Evolutionary conservation across 1,139 yeast genomes (phyloP), one percentile per base, ranked within the genome.

Genomic region (Candida gigantensis): DNA sequence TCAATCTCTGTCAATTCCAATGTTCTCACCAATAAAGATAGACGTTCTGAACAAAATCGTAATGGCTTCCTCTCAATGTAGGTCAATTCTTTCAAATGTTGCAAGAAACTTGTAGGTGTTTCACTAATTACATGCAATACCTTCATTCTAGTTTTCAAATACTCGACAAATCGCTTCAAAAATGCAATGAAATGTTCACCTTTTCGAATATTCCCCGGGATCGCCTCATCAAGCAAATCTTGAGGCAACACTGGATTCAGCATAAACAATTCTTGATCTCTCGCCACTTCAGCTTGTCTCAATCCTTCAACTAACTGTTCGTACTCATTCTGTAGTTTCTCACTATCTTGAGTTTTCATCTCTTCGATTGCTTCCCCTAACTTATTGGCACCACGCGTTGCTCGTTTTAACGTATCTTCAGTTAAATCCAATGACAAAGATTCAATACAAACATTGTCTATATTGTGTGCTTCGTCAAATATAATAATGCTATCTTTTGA

Each of bases 401-500:
- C 77, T 33, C 65, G 52, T 49, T 70, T 68, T 30, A 72, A 51
- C 2, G 71, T 65, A 41, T 72, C 77, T 39, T 72, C 76, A 1
- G 76, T 70, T 39, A 72, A 57, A 56, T 94, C 98, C 37, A 92
- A 74, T 9, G 97, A 88, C 35, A 92, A 65, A 1, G 98, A 86
- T 60, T 92, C 99, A 43, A 92, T 92, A 67, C 98, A 92, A 40
- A 92, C 99, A 69, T 92, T 92, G 73, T 92, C 98, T 41, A 92
- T 92, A 63, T 92, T 92, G 62, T 92, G 99, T 35, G 98, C 98
- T 64, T 92, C 99, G 65, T 92, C 99, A 57, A 92, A 92, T 33
- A 92, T 94, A 45, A 92, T 86, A 42, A 92, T 92, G 41, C 95
- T 78, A 55, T 92, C 98, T 50, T 90, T 88, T 11, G 96, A 86